Percentiles rank a stretch among this genome's conserved stretches.
Conservation (phyloP, 257 asterid genomes). For the Lithospermum erythrorhizon region DNA sequence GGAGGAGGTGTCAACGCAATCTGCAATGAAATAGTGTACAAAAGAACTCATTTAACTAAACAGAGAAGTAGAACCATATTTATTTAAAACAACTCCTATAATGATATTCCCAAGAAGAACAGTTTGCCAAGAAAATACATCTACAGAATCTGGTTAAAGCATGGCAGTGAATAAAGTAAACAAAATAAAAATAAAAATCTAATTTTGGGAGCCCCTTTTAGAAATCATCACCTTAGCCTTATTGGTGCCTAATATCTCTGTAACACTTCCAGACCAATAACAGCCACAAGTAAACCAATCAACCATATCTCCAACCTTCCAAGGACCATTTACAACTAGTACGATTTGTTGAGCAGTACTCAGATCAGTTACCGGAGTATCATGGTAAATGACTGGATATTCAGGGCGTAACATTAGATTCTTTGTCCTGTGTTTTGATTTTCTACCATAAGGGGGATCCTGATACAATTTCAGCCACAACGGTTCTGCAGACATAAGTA, state of each 20-base stretch:
- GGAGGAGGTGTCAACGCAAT: conserved; percentile 51
- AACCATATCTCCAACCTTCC: conserved; percentile 80
- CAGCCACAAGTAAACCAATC: conserved; percentile 47
- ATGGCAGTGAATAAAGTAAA: background rate
- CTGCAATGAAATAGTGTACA: conserved; percentile 24
- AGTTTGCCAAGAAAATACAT: background rate
- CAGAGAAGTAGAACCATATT: background rate
- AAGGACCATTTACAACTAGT: conserved; percentile 34
- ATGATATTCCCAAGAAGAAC: background rate
- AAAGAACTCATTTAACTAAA: background rate
- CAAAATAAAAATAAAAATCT: background rate
- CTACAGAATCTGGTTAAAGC: background rate
- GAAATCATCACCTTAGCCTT: conserved; percentile 43
- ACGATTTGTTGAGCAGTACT: conserved; percentile 28
- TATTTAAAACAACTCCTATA: background rate
- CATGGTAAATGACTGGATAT: conserved; percentile 45
- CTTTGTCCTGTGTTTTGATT: conserved; percentile 7
- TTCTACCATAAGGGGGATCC: conserved; percentile 18
- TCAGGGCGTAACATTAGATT: conserved; percentile 55
- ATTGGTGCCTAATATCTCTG: conserved; percentile 28
- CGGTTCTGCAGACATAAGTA: conserved; percentile 29
- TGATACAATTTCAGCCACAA: conserved; percentile 35
- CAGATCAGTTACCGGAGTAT: conserved; percentile 18
- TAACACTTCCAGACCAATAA: conserved; percentile 62
- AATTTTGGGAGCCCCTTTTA: background rate